Base-by-base conservation (phyloP, 2,329 filamentous ascomycete species). In the Epichloe glyceriae region DNA sequence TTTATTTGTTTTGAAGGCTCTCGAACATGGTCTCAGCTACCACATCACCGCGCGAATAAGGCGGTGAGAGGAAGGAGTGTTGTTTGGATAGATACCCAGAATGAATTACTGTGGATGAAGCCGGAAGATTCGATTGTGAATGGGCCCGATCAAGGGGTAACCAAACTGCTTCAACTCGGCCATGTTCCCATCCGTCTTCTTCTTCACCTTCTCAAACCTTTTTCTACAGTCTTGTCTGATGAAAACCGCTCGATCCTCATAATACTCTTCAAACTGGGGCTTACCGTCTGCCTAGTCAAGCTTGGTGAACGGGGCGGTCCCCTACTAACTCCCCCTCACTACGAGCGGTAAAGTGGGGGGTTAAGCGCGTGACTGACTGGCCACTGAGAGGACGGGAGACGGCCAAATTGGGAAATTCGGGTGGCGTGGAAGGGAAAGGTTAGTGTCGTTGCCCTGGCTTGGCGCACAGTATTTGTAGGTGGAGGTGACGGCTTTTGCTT, bases 261-360 rank as follows among this genome's bases (percentile, higher is more conserved):
- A 72, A 45, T 62, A 67, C 11, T 47, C 60, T 20, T 70, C 60
- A 50, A 67, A 69, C 46, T 66, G 62, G 20, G 66, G 64, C 54
- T 65, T 67, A 10, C 57, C 66, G 44, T 67, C 62, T 3, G 54
- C 55, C 49, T 4, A 4, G 20, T 20, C 20, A 20, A 20, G 20
- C 20, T 20, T 20, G 20, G 20, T 20, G 20, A 20, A 20, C 5
- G 20, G 20, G 20, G 20, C 5, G 20, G 20, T 4, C 20, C 20
- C 5, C 20, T 22, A 22, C 20, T 22, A 22, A 22, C 20, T 5
- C 20, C 19, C 19, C 19, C 19, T 20, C 19, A 20, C 19, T 22
- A 26, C 22, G 22, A 26, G 22, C 22, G 22, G 22, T 6, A 7
- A 26, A 3, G 22, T 26, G 22, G 22, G 22, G 19, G 22, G 4